Percentiles rank a stretch among this genome's conserved stretches.
Conservation (phyloP, 441 rosid species). For the Erodium texanum region DNA sequence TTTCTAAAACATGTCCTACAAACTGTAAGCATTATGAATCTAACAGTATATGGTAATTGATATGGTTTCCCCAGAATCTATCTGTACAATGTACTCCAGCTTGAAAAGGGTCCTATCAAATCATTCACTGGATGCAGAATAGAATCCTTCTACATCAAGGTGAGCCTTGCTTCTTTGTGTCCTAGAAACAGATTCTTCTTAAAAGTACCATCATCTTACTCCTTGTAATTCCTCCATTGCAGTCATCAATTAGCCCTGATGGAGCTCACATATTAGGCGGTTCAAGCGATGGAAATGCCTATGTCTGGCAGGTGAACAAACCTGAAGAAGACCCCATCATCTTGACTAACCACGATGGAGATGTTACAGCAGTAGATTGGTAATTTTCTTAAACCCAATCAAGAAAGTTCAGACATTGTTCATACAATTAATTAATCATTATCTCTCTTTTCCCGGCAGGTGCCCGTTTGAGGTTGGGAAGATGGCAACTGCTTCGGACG, state of each 20-base stretch:
- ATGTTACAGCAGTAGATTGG: conserved; percentile 92
- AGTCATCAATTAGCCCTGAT: conserved; percentile 87
- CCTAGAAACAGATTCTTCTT: background rate
- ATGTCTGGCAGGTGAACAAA: conserved; percentile 70
- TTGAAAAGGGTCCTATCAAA: conserved; percentile 64
- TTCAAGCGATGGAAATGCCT: conserved; percentile 75
- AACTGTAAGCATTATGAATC: background rate
- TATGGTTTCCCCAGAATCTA: conserved; percentile 45
- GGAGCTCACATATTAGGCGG: conserved; percentile 68
- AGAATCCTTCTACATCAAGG: conserved; percentile 84
- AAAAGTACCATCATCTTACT: conserved; percentile 4
- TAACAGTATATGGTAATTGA: background rate
- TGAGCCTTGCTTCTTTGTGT: conserved; percentile 19
- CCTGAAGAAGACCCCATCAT: conserved; percentile 50
- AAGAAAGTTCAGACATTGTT: background rate
- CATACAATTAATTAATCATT: conserved; percentile 8
- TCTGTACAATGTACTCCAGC: conserved; percentile 65
- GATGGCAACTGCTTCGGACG: conserved; percentile 73
- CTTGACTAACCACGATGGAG: conserved; percentile 61
- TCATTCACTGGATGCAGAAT: conserved; percentile 64
- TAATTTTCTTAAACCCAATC: conserved; percentile 27
- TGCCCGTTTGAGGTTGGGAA: conserved; percentile 49
- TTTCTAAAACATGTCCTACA: background rate
- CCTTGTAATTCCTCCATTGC: conserved; percentile 20
- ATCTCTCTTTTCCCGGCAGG: conserved; percentile 31